Evolutionary conservation across 495 filamentous ascomycete species (phyloP), one percentile per base, ranked within the genome.

Genomic region (Tuber melanosporum): DNA sequence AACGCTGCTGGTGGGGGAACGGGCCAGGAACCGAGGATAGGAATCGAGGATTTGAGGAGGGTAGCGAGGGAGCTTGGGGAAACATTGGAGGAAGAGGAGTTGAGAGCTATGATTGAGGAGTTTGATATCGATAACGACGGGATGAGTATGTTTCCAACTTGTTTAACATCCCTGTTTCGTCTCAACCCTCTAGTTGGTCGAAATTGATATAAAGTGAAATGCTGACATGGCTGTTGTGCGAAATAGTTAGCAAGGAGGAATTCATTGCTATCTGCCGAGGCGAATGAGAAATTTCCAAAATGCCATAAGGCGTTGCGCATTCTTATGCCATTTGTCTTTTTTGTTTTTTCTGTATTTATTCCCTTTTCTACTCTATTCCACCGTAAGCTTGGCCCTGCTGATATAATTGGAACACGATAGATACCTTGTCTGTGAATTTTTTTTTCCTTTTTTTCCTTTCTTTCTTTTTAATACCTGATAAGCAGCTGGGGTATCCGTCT

Each of bases 71-170:
- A 98, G 85, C 85, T 99, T 39, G 94, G 94, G 1, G 95, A 99
- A 85, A 91, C 90, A 69, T 86, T 99, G 57, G 93, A 96, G 82
- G 94, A 99, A 82, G 93, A 96, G 79, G 95, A 99, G 85, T 85
- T 99, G 69, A 87, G 88, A 77, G 93, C 95, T 82, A 99, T 99
- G 95, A 93, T 99, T 86, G 94, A 97, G 85, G 95, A 99, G 86
- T 99, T 99, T 88, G 95, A 99, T 87, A 86, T 97, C 75, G 92
- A 95, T 84, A 94, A 93, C 0, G 94, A 96, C 80, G 93, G 93
- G 9, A 93, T 83, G 82, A 83, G 82, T 83, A 81, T 72, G 82
- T 75, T 69, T 43, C 52, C 66, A 32, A 76, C 41, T 44, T 36
- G 39, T 71, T 43, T 72, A 26, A 44, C 36, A 39, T 66, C 57